Conservation (phyloP, 495 filamentous ascomycete genomes). For the Amniculicola lignicola region DNA sequence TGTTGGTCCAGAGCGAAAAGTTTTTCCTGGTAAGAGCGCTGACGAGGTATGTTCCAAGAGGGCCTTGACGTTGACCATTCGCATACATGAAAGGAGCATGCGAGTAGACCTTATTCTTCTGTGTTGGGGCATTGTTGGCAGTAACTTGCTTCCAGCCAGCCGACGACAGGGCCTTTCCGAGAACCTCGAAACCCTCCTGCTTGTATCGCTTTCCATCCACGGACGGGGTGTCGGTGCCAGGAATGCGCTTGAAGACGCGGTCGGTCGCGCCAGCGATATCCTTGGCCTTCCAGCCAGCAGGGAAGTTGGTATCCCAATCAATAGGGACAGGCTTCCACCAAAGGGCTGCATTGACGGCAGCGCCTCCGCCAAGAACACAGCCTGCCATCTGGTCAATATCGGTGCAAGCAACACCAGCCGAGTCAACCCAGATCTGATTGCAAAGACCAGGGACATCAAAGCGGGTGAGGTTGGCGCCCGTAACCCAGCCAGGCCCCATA, state of each 20-base stretch:
- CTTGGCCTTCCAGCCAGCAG: constrained; percentile 64
- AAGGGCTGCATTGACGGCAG: constrained; percentile 68
- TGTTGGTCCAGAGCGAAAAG: constrained; percentile 65
- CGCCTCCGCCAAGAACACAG: constrained; percentile 73
- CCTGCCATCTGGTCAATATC: constrained; percentile 72
- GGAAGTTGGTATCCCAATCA: constrained; percentile 75
- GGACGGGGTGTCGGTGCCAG: constrained; percentile 65
- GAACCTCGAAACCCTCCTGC: constrained; percentile 61
- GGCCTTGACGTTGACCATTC: constrained; percentile 65
- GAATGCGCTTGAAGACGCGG: constrained; percentile 65
- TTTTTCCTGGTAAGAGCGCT: constrained; percentile 58
- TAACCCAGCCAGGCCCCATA: constrained; percentile 60
- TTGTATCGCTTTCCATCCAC: constrained; percentile 66
- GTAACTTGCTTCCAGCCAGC: constrained; percentile 62
- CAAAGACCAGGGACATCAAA: constrained; percentile 80
- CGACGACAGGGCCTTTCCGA: constrained; percentile 54
- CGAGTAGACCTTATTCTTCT: constrained; percentile 65
- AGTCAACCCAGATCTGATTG: constrained; percentile 65
- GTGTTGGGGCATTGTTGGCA: constrained; percentile 57
- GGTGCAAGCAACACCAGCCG: constrained; percentile 60
- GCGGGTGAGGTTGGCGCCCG: constrained; percentile 64
- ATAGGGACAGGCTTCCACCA: constrained; percentile 56
- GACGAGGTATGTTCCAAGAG: constrained; percentile 70
- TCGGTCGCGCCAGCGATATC: constrained; percentile 58
- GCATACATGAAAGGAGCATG: constrained; percentile 69